Evolutionary conservation across 129 eudicot species (phyloP).

Genomic region (Tagetes erecta): DNA sequence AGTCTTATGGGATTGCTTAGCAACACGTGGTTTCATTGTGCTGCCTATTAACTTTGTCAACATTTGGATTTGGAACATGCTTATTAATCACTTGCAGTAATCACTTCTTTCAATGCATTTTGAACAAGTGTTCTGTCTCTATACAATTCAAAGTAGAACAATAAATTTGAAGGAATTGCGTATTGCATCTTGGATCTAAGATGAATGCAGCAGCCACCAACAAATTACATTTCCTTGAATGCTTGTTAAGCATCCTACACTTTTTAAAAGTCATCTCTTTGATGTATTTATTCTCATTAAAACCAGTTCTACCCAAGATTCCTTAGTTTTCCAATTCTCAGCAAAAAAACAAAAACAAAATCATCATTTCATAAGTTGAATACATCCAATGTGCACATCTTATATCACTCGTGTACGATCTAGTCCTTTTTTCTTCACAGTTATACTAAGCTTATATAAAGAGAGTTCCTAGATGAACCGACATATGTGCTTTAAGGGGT

Average conservation of each 20-base stretch:
- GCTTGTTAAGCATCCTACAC: not conserved
- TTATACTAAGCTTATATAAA: conserved; percentile 7
- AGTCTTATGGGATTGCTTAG: not conserved
- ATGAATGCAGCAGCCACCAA: not conserved
- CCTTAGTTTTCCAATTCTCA: not conserved
- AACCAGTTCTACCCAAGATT: not conserved
- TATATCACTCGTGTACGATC: not conserved
- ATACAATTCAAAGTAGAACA: not conserved
- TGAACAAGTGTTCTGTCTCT: not conserved
- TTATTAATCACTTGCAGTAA: not conserved
- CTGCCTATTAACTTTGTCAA: not conserved
- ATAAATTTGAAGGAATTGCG: not conserved
- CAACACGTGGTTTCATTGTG: not conserved
- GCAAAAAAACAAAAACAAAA: not conserved
- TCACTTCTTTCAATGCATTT: conserved; percentile 3
- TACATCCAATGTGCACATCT: not conserved
- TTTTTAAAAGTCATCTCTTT: not conserved
- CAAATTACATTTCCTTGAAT: not conserved
- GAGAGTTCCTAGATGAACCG: not conserved
- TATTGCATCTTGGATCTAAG: not conserved
- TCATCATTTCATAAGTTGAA: not conserved
- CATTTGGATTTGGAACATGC: not conserved
- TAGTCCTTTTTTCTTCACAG: not conserved
- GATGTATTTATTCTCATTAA: not conserved
- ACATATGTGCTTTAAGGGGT: not conserved